These are phyloP conservation scores for Chaetomiaceae sp. DNA, from an alignment of 2,329 filamentous ascomycete species.

Conservation along the genomic window DNA sequence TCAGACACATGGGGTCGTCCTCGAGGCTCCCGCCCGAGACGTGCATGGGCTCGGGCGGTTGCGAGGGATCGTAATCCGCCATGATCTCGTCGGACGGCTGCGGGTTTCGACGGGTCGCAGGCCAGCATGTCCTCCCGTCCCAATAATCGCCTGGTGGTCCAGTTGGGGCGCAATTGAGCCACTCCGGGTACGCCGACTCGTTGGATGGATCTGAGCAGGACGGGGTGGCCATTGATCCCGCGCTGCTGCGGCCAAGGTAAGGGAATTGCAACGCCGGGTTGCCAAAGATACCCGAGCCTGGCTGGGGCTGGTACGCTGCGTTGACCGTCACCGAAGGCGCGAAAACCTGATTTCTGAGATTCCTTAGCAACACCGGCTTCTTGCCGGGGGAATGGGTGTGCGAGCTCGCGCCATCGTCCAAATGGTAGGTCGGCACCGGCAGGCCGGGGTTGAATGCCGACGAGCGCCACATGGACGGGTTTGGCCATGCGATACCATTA, in stretches of 20 bases:
- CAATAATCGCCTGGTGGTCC: conserved; percentile 3
- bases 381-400: conserved; percentile 57
- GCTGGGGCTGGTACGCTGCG: conserved; percentile 4
- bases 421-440: conserved; percentile 35
- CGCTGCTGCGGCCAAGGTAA: conserved; percentile 13
- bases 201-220: conserved; percentile 25
- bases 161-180: conserved; percentile 18
- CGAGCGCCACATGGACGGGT: conserved; percentile 60
- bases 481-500: conserved; percentile 75
- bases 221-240: conserved; percentile 16
- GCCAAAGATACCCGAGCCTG: conserved; percentile 2
- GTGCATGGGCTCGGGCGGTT: conserved; percentile 24
- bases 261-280: conserved; percentile 15
- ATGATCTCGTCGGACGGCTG: conserved; percentile 36
- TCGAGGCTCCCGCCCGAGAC: conserved; percentile 28
- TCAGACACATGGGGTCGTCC: conserved; percentile 31
- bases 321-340: not conserved
- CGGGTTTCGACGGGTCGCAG: conserved; percentile 5
- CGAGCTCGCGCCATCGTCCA: conserved; percentile 44
- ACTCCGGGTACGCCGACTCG: conserved; percentile 24
- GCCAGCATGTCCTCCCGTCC: conserved; percentile 16
- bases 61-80: conserved; percentile 33
- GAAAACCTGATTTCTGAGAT: conserved; percentile 14
- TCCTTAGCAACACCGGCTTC: conserved; percentile 22
- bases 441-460: conserved; percentile 37